These are phyloP conservation scores for Hamamelis virginiana DNA, from an alignment of 164 flowering plant genomes.

Conservation along the genomic window DNA sequence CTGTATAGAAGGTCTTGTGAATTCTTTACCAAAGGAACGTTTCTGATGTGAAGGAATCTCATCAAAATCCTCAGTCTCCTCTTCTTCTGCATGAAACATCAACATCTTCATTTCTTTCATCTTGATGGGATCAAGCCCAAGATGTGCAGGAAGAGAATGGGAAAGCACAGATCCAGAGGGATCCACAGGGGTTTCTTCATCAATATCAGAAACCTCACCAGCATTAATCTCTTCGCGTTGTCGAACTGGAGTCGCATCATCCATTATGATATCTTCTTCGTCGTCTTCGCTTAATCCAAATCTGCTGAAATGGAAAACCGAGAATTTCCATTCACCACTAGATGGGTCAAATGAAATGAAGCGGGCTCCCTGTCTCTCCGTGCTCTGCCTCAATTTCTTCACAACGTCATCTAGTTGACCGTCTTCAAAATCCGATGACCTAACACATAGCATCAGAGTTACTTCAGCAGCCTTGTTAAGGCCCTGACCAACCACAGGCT, in stretches of 20 bases:
- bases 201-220: constrained; percentile 42
- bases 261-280: constrained; percentile 78
- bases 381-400: constrained; percentile 41
- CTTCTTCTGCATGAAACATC: constrained; percentile 74
- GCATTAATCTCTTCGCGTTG: constrained; percentile 36
- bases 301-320: constrained; percentile 88
- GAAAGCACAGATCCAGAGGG: constrained; percentile 45
- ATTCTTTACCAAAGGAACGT: constrained; percentile 35
- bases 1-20: constrained; percentile 42
- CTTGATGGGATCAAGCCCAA: constrained; percentile 88
- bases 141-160: constrained; percentile 95
- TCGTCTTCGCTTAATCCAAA: constrained; percentile 89
- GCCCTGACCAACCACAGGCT: constrained; percentile 83
- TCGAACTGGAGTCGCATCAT: constrained; percentile 44
- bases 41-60: constrained; percentile 34
- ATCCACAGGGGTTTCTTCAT: constrained; percentile 37
- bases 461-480: constrained; percentile 93
- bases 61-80: constrained; percentile 41
- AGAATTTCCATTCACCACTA: constrained; percentile 79
- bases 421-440: constrained; percentile 14
- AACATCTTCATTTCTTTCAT: constrained; percentile 87
- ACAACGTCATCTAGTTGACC: constrained; percentile 22
- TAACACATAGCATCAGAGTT: constrained; percentile 50
- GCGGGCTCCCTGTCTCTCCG: constrained; percentile 74
- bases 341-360: constrained; percentile 66